Evolutionary conservation across 805 yeast species (phyloP).

Genomic region (Wickerhamiella australiensis): DNA sequence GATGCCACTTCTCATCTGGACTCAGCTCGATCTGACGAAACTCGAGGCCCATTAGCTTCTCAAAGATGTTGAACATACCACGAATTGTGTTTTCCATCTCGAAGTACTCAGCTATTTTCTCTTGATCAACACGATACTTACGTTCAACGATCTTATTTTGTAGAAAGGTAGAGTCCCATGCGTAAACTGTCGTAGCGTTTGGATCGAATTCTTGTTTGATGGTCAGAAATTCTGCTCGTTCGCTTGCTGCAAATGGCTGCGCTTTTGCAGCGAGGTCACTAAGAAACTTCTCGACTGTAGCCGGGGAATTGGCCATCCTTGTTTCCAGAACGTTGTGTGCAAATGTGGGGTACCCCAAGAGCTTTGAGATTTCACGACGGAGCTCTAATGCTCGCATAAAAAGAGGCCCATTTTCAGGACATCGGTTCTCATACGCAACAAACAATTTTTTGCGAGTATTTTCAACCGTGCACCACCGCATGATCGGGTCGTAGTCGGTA

Average conservation of each 20-base stretch:
- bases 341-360: constrained; percentile 55
- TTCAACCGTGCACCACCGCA: constrained; percentile 53
- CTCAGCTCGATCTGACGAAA: constrained; percentile 45
- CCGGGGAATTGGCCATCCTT: constrained; percentile 65
- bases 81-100: constrained; percentile 56
- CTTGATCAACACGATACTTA: constrained; percentile 59
- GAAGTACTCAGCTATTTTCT: constrained; percentile 62
- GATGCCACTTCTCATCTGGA: constrained; percentile 52
- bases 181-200: constrained; percentile 37
- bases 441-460: constrained; percentile 57
- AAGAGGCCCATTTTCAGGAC: constrained; percentile 46
- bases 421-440: constrained; percentile 56
- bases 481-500: constrained; percentile 68
- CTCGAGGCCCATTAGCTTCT: constrained; percentile 53
- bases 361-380: constrained; percentile 49
- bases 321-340: constrained; percentile 63
- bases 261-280: constrained; percentile 48
- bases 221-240: constrained; percentile 36
- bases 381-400: constrained; percentile 47
- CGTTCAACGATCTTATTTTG: constrained; percentile 53
- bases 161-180: constrained; percentile 68
- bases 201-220: constrained; percentile 46
- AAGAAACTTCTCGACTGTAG: constrained; percentile 49
- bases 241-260: constrained; percentile 46
- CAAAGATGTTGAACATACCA: constrained; percentile 63